Conservation (phyloP, 495 filamentous ascomycete species). For the Astrocystis sublimbata region DNA sequence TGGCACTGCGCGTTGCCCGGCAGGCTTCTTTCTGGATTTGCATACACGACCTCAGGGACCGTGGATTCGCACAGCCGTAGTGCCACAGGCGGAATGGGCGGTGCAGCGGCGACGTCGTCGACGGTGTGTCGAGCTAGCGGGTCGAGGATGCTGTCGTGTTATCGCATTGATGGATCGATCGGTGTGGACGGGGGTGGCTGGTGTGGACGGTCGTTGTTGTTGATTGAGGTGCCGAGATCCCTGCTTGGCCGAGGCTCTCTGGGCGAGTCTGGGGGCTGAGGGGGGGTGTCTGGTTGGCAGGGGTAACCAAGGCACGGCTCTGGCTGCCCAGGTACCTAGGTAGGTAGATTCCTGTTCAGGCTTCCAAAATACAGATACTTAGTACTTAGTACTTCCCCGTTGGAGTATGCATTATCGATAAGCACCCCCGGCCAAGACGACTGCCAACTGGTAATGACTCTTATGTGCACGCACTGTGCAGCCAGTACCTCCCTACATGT, state of each 20-base stretch:
- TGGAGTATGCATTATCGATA: conserved; percentile 10
- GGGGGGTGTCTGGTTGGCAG: conserved; percentile 18
- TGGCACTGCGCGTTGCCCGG: conserved; percentile 29
- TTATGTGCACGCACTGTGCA: neutral
- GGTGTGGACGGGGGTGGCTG: conserved; percentile 10
- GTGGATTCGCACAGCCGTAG: neutral
- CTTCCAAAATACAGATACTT: neutral
- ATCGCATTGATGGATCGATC: neutral
- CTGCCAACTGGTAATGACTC: conserved; percentile 3
- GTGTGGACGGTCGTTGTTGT: conserved; percentile 19
- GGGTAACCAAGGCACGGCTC: neutral
- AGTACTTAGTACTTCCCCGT: neutral
- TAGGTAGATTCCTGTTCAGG: neutral
- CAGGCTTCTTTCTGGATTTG: conserved; percentile 21
- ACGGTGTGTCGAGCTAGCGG: neutral
- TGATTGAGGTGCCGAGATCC: conserved; percentile 5
- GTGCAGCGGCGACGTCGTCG: conserved; percentile 3
- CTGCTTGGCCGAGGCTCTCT: conserved; percentile 19
- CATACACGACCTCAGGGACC: conserved; percentile 4
- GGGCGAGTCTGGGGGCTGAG: no score
- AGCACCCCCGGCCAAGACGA: neutral
- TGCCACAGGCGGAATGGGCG: neutral
- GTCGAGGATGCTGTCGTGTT: conserved; percentile 2
- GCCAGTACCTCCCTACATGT: no score
- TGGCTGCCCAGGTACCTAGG: neutral